A percentile compares a stretch with the other conserved stretches of the same genome.
These are phyloP conservation scores for Eimeria brunetti DNA, from an alignment of 169 alveolate genomes.

Conservation along the genomic window DNA sequence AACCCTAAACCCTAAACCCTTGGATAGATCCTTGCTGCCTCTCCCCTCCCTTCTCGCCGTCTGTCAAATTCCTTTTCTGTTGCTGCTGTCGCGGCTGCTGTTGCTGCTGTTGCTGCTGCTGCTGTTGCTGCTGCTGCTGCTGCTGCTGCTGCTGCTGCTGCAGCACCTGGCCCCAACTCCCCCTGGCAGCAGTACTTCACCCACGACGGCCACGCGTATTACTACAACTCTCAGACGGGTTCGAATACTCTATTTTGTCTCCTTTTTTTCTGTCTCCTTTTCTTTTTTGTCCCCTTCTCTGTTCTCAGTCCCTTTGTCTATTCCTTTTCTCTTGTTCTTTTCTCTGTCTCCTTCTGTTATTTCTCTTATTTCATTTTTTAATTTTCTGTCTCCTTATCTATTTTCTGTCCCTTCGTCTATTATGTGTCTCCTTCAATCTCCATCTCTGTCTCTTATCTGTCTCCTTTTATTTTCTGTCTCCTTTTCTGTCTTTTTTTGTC, in stretches of 20 bases:
- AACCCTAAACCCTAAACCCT: constrained; percentile 22
- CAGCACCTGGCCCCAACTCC: constrained; percentile 28
- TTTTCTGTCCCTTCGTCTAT: no score
- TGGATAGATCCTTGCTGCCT: neutral
- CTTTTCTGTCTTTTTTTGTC: neutral
- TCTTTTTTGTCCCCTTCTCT: neutral
- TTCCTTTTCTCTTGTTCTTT: no score
- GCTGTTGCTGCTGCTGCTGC: constrained; percentile 24
- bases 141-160: constrained; percentile 41
- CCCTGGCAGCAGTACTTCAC: constrained; percentile 77
- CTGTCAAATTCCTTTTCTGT: neutral
- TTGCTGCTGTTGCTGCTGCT: constrained; percentile 10
- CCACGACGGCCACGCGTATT: constrained; percentile 76
- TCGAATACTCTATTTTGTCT: neutral
- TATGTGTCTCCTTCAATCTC: no score
- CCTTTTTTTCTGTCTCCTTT: neutral
- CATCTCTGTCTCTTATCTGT: no score
- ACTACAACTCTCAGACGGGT: constrained; percentile 76
- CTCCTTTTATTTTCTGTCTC: neutral
- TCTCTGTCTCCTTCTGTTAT: neutral
- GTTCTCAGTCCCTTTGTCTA: neutral
- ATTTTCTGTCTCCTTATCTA: neutral
- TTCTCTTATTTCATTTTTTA: no score
- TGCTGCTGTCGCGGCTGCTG: constrained; percentile 9
- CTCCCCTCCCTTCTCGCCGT: neutral